Percentiles rank a stretch among this genome's conserved stretches.
phyloP scores from a whole-genome alignment of 768 basidiomycete species.

The Suillus hirtellus region DNA sequence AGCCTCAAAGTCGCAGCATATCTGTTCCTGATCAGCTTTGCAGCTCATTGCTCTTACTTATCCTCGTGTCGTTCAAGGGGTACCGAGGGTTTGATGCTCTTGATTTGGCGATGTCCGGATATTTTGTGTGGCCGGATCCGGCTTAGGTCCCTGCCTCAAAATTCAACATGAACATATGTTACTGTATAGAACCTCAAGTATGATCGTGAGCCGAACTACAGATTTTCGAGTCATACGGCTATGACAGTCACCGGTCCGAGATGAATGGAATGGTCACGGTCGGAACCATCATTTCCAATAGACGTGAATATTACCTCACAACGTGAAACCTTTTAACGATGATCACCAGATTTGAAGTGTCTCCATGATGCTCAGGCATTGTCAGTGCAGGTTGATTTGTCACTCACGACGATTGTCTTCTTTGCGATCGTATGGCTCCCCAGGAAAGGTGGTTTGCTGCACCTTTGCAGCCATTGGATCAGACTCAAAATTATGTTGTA shows the following conservation, averaged over 20 bases:
- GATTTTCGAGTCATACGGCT: not conserved
- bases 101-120: not conserved
- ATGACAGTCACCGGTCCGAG: not conserved
- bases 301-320: not conserved
- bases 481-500: not conserved
- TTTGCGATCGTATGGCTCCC: not conserved
- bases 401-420: not conserved
- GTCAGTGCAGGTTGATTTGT: not conserved
- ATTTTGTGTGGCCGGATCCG: not conserved
- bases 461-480: not conserved
- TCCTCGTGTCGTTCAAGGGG: slow-evolving; percentile 67
- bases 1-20: slow-evolving; percentile 5
- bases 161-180: not conserved
- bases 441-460: not conserved
- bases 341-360: not conserved
- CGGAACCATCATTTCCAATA: not conserved
- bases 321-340: not conserved
- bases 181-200: not conserved
- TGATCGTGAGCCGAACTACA: not conserved
- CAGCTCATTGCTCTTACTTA: slow-evolving; percentile 70
- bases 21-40: slow-evolving; percentile 11
- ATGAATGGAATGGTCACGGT: not conserved
- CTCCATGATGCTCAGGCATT: not conserved
- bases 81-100: slow-evolving; percentile 34
- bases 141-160: not conserved